phyloP scores from a whole-genome alignment of 176 grass and related monocot genomes.

The Tillandsia leiboldiana region DNA sequence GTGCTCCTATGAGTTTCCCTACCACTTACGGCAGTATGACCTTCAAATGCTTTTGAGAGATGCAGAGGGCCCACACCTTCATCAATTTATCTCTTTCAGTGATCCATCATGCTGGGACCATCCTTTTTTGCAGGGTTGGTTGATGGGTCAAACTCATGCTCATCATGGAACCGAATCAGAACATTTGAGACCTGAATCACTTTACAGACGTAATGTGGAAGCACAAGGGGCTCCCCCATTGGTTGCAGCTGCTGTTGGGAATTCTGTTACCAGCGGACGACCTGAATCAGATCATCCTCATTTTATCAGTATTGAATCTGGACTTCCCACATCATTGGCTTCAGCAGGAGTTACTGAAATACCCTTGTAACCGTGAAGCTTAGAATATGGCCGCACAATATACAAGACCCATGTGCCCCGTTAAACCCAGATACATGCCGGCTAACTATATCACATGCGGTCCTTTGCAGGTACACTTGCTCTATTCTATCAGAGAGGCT shows the following conservation, averaged over 20 bases:
- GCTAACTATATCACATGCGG: conserved; percentile 90
- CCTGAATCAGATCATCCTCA: conserved; percentile 35
- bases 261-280: conserved; percentile 24
- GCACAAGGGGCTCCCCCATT: conserved; percentile 32
- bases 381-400: conserved; percentile 87
- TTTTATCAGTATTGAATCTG: conserved; percentile 48
- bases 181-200: conserved; percentile 31
- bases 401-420: conserved; percentile 38
- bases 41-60: conserved; percentile 73
- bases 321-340: conserved; percentile 55
- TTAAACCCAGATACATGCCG: conserved; percentile 42
- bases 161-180: conserved; percentile 15
- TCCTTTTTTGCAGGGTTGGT: conserved; percentile 85
- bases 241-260: conserved; percentile 25
- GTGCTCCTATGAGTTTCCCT: conserved; percentile 26
- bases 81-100: conserved; percentile 41
- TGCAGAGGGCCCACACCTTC: conserved; percentile 47
- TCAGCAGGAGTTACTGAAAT: conserved; percentile 60
- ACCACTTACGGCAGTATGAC: conserved; percentile 40
- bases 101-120: conserved; percentile 75
- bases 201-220: conserved; percentile 21
- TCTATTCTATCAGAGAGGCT: not conserved
- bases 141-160: conserved; percentile 66
- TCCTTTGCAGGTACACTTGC: conserved; percentile 82
- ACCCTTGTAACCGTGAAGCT: conserved; percentile 98